Evolutionary conservation across 768 basidiomycete genomes (phyloP).

Genomic region (Pulveroboletus ravenelii): DNA sequence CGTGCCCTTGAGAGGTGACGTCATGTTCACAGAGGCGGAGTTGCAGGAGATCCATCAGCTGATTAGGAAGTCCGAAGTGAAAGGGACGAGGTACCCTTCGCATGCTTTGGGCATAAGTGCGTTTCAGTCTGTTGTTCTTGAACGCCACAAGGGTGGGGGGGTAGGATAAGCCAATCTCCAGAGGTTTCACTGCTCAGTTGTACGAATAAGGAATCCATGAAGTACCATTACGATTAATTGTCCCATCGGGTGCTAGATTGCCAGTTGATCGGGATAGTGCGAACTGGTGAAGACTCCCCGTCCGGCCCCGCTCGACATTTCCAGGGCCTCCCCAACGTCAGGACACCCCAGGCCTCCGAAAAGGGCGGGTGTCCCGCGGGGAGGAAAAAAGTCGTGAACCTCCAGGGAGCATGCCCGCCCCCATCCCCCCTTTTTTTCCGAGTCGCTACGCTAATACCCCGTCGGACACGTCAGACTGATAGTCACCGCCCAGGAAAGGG

Average conservation of each 20-base stretch:
- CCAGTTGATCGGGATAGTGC: background rate
- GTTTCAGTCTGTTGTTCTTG: background rate
- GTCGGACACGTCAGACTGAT: background rate
- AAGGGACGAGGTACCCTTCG: conserved; percentile 37
- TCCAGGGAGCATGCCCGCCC: no score
- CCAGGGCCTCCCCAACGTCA: background rate
- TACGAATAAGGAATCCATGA: background rate
- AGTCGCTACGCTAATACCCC: background rate
- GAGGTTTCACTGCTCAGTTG: background rate
- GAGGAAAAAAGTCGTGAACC: background rate
- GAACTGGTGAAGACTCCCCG: background rate
- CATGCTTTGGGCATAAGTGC: conserved; percentile 33
- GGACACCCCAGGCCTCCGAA: background rate
- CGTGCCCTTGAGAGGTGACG: conserved; percentile 41
- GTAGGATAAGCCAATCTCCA: background rate
- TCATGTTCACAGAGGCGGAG: conserved; percentile 40
- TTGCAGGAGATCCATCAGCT: conserved; percentile 36
- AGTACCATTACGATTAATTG: background rate
- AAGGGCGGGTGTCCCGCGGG: background rate
- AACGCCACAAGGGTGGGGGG: background rate
- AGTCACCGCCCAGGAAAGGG: background rate
- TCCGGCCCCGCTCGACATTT: background rate
- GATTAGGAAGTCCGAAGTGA: conserved; percentile 33
- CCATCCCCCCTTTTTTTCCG: background rate
- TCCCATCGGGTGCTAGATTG: conserved; percentile 1